Conservation (phyloP, 2,329 filamentous ascomycete genomes). For the Diaporthe batatas region DNA sequence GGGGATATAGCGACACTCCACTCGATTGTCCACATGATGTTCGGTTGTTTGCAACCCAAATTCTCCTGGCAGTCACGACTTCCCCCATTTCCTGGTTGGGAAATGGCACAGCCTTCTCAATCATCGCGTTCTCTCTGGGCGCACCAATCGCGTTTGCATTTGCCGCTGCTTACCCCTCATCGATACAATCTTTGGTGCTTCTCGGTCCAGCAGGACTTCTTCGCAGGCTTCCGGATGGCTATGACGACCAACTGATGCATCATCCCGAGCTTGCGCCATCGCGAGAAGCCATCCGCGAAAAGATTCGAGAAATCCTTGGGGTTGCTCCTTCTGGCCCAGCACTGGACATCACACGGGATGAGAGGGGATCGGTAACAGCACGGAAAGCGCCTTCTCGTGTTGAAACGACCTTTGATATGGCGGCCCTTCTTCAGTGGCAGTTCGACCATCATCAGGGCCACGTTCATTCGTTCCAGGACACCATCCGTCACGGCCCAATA, state of each 20-base stretch:
- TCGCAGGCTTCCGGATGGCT: background rate
- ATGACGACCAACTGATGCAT: background rate
- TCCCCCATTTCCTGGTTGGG: background rate
- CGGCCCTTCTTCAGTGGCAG: background rate
- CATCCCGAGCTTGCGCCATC: background rate
- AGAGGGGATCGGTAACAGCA: background rate
- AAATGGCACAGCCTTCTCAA: background rate
- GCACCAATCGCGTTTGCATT: background rate
- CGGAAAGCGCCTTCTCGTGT: background rate
- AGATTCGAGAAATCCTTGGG: background rate
- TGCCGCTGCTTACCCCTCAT: background rate
- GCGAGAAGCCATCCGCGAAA: background rate
- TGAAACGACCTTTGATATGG: background rate
- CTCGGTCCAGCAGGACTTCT: constrained; percentile 8
- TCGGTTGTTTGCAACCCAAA: constrained; percentile 2
- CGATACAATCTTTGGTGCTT: background rate
- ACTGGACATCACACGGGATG: background rate
- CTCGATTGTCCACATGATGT: constrained; percentile 3
- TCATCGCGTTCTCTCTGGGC: background rate
- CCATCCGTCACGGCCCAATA: background rate
- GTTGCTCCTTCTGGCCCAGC: background rate
- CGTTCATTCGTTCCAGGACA: background rate
- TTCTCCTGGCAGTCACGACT: background rate
- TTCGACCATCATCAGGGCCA: constrained; percentile 4
- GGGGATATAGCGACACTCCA: constrained; percentile 4